A percentile compares a stretch with the other conserved stretches of the same genome.
Evolutionary conservation across 441 rosid genomes (phyloP).

Genomic region (Populus hybrid): DNA sequence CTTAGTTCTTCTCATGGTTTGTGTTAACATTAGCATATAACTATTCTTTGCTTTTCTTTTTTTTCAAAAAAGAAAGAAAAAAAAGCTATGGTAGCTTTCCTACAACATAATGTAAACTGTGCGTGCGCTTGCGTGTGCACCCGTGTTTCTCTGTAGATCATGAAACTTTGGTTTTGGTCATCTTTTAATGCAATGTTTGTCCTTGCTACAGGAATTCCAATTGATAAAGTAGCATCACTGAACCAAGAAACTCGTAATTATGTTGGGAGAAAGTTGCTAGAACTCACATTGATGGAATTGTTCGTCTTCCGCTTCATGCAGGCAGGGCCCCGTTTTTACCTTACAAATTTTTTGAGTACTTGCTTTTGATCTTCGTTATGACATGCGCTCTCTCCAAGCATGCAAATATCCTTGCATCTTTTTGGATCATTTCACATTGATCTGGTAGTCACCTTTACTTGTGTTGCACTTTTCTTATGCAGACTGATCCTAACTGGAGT

Average conservation of each 20-base stretch:
- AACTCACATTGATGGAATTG: constrained; percentile 80
- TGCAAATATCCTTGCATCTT: not conserved
- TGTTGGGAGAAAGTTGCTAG: constrained; percentile 79
- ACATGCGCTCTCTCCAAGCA: not conserved
- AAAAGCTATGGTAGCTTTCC: not conserved
- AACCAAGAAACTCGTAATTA: constrained; percentile 72
- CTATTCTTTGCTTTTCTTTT: not conserved
- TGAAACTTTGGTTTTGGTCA: not conserved
- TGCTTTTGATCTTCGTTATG: not conserved
- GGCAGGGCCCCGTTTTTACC: constrained; percentile 24
- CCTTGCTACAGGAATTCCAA: constrained; percentile 60
- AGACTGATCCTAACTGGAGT: constrained; percentile 98
- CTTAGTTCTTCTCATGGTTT: not conserved
- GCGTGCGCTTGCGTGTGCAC: not conserved
- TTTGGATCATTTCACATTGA: not conserved
- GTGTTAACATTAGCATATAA: not conserved
- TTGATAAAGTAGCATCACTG: constrained; percentile 82
- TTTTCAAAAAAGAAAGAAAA: no score
- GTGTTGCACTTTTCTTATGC: constrained; percentile 22
- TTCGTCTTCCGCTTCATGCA: constrained; percentile 93
- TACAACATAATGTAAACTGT: not conserved
- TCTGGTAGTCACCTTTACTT: not conserved
- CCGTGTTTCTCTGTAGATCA: not conserved
- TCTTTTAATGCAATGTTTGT: not conserved
- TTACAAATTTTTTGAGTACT: not conserved